These are phyloP conservation scores for Phytophthora sojae DNA, from an alignment of 352 stramenopile species.

Conservation along the genomic window DNA sequence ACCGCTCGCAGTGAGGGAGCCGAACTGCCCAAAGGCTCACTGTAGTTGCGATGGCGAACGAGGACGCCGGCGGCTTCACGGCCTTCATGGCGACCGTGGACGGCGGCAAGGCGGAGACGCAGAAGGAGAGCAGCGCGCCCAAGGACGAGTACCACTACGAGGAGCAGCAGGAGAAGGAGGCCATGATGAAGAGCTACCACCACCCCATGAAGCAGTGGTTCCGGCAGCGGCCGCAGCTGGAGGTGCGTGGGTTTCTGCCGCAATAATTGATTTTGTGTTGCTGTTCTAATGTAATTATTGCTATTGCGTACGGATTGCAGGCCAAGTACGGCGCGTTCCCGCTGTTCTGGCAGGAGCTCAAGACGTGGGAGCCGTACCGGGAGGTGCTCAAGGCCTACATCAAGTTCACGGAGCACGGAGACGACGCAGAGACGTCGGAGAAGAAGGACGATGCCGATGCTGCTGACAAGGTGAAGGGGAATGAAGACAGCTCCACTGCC, in stretches of 20 bases:
- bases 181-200: conserved; percentile 91
- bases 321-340: conserved; percentile 92
- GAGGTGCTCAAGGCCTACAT: conserved; percentile 93
- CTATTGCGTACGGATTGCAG: conserved; percentile 17
- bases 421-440: conserved; percentile 25
- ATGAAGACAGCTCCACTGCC: conserved; percentile 1
- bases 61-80: conserved; percentile 58
- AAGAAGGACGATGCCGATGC: conserved; percentile 1
- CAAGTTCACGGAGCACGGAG: conserved; percentile 67
- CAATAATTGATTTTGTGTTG: too few relatives aligned
- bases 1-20: neutral
- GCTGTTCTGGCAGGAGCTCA: conserved; percentile 95
- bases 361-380: conserved; percentile 94
- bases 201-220: conserved; percentile 92
- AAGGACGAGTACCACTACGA: conserved; percentile 82
- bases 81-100: conserved; percentile 79
- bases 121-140: conserved; percentile 22
- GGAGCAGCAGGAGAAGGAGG: conserved; percentile 87
- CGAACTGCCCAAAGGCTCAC: too few relatives aligned
- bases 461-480: conserved; percentile 21
- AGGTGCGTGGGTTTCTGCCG: conserved; percentile 23
- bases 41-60: conserved; percentile 50
- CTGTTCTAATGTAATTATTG: too few relatives aligned
- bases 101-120: conserved; percentile 12
- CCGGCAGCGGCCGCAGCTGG: conserved; percentile 59